These are phyloP conservation scores for Coccinonectria pachysandricola DNA, from an alignment of 2,329 filamentous ascomycete genomes.

Conservation along the genomic window DNA sequence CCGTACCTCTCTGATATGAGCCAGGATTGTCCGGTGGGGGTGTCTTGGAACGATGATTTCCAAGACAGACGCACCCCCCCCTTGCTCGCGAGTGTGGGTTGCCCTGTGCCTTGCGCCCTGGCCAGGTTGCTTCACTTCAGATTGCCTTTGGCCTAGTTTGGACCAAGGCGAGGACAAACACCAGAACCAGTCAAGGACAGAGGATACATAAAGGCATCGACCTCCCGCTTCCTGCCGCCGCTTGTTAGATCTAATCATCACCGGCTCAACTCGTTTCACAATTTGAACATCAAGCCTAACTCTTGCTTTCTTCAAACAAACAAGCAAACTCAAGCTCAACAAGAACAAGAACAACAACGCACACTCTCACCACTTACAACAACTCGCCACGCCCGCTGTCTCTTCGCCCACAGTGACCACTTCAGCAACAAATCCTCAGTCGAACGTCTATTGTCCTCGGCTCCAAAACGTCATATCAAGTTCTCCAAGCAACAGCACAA, in stretches of 20 bases:
- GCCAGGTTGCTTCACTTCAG: constrained; percentile 23
- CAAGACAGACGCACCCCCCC: constrained; percentile 7
- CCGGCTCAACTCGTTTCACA: constrained; percentile 14
- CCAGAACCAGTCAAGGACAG: constrained; percentile 15
- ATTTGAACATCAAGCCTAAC: constrained; percentile 7
- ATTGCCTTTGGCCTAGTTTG: constrained; percentile 22
- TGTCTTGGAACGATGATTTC: no score
- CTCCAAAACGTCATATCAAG: no score
- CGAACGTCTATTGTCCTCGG: no score
- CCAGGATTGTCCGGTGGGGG: constrained; percentile 3
- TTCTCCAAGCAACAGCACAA: constrained; percentile 9
- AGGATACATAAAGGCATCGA: constrained; percentile 22
- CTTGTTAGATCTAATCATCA: constrained; percentile 9
- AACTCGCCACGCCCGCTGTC: neutral
- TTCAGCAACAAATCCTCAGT: constrained; percentile 10
- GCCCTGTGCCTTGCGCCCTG: constrained; percentile 19
- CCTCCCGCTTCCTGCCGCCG: constrained; percentile 18
- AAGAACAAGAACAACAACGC: no score
- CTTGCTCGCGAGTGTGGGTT: constrained; percentile 14
- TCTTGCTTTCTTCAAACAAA: constrained; percentile 4
- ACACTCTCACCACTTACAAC: neutral
- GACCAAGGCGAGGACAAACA: constrained; percentile 23
- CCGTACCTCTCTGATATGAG: constrained; percentile 16
- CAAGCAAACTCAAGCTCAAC: neutral
- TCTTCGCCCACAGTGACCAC: no score